These are phyloP conservation scores for Pholiota conissans DNA, from an alignment of 768 basidiomycete genomes.

Conservation along the genomic window DNA sequence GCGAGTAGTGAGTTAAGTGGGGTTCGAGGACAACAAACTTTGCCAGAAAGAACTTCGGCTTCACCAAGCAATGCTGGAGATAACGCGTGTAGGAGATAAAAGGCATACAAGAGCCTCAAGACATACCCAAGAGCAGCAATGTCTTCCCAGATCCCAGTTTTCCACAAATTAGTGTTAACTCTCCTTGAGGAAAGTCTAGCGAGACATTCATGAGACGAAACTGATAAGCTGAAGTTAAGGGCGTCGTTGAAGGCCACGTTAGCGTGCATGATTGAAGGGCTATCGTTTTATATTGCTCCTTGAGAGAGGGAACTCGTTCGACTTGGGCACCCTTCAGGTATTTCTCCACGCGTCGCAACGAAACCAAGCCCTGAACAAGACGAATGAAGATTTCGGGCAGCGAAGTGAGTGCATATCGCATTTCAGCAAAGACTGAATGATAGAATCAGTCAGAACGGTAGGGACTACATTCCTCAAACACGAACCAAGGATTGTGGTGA, in stretches of 20 bases:
- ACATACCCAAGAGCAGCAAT: slow-evolving; percentile 63
- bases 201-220: slow-evolving; percentile 79
- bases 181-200: slow-evolving; percentile 74
- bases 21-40: slow-evolving; percentile 80
- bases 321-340: slow-evolving; percentile 81
- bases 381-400: slow-evolving; percentile 91
- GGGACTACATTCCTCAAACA: neutral
- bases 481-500: slow-evolving; percentile 40
- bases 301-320: slow-evolving; percentile 55
- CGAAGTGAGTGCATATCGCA: slow-evolving; percentile 85
- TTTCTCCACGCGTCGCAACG: slow-evolving; percentile 87
- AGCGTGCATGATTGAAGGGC: slow-evolving; percentile 82
- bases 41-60: slow-evolving; percentile 80
- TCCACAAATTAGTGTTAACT: slow-evolving; percentile 83
- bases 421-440: slow-evolving; percentile 76
- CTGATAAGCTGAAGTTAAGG: slow-evolving; percentile 68
- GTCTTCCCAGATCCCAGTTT: slow-evolving; percentile 91
- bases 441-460: neutral
- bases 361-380: slow-evolving; percentile 71
- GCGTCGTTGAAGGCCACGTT: slow-evolving; percentile 85
- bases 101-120: neutral
- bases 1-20: slow-evolving; percentile 75
- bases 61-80: slow-evolving; percentile 70
- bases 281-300: slow-evolving; percentile 55
- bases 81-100: neutral